phyloP scores from a whole-genome alignment of 1,139 yeast genomes.

The Nematodospora anomalae region DNA sequence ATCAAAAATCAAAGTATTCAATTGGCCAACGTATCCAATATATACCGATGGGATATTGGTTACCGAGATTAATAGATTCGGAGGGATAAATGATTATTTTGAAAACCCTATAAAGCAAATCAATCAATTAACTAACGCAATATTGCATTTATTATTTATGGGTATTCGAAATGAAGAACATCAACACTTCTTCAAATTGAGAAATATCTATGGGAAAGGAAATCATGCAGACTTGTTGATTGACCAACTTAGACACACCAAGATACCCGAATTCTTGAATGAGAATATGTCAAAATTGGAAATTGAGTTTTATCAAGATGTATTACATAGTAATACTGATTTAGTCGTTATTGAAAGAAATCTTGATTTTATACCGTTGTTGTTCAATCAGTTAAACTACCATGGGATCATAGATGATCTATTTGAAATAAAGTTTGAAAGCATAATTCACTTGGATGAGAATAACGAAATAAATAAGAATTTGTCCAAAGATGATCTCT shows the following conservation, averaged over 20 bases:
- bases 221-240: constrained; percentile 36
- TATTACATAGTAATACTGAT: constrained; percentile 50
- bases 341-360: constrained; percentile 77
- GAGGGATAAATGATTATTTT: constrained; percentile 31
- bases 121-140: constrained; percentile 25
- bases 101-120: constrained; percentile 37
- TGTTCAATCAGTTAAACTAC: constrained; percentile 77
- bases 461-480: constrained; percentile 17
- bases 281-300: constrained; percentile 33
- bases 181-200: constrained; percentile 25
- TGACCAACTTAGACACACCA: constrained; percentile 24
- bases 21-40: constrained; percentile 37
- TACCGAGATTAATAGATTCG: constrained; percentile 18
- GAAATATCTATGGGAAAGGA: constrained; percentile 43
- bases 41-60: constrained; percentile 27
- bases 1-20: constrained; percentile 25
- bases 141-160: constrained; percentile 27
- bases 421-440: constrained; percentile 50
- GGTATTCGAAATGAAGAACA: constrained; percentile 16
- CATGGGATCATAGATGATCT: constrained; percentile 80
- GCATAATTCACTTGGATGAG: constrained; percentile 29
- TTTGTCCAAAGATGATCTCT: constrained; percentile 29
- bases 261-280: constrained; percentile 31
- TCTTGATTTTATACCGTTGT: constrained; percentile 68
- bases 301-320: constrained; percentile 36